Evolutionary conservation across 176 grass and related monocot species (phyloP), one percentile per base, ranked within the genome.

Genomic region (Alopecurus myosuroides): DNA sequence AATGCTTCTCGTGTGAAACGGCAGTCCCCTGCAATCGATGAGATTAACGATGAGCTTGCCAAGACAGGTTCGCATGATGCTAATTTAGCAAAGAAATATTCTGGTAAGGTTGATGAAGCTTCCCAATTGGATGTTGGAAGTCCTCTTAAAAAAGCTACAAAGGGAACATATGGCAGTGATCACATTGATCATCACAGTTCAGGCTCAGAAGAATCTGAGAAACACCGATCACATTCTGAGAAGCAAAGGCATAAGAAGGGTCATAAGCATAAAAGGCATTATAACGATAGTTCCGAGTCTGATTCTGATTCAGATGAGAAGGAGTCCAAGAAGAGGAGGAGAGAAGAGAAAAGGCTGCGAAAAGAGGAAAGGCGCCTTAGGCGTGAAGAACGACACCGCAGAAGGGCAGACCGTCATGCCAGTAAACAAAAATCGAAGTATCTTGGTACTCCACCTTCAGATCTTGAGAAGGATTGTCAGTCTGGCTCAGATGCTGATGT

Each of bases 281-380:
- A 91, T 19, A 86, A 87, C 78, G 87, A 82, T 63, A 92, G 62
- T 67, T 94, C 86, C 18, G 92, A 92, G 55, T 90, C 89, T 80
- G 86, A 89, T 77, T 89, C 84, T 3, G 72, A 93, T 58, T 36
- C 53, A 67, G 91, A 95, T 88, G 89, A 67, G 41, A 90, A 90
- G 80, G 93, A 85, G 22, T 67, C 78, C 20, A 99, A 87, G 91
- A 90, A 44, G 71, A 92, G 78, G 81, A 94, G 84, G 84, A 94
- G 92, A 53, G 94, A 94, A 82, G 91, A 94, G 68, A 94, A 88
- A 86, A 89, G 70, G 65, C 60, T 96, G 15, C 82, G 88, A 56
- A 99, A 96, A 68, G 94, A 99, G 76, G 97, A 99, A 82, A 97
- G 72, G n/a, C 92, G 88, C 11, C 81, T 66, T 57, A 92, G 78